Percentiles rank a stretch among this genome's conserved stretches.
Evolutionary conservation across 257 asterid genomes (phyloP).

Genomic region (Nicotiana noctiflora): DNA sequence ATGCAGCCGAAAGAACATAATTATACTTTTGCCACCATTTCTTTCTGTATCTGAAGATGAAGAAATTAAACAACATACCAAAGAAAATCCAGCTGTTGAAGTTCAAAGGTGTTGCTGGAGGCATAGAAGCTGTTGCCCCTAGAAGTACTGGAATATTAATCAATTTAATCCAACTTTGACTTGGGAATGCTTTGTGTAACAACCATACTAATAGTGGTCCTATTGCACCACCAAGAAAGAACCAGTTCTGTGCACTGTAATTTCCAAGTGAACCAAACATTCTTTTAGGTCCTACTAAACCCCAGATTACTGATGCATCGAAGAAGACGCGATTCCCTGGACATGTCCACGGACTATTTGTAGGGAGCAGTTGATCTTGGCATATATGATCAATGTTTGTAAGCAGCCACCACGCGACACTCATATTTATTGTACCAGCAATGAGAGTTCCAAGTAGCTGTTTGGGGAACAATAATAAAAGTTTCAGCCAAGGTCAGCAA

Average conservation of each 20-base stretch:
- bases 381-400: constrained; percentile 3
- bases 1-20: too few relatives aligned
- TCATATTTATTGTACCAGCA: constrained; percentile 11
- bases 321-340: constrained; percentile 9
- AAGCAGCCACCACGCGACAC: constrained; percentile 3
- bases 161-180: constrained; percentile 9
- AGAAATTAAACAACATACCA: not conserved
- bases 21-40: too few relatives aligned
- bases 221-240: constrained; percentile 4
- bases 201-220: not conserved
- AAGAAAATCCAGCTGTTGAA: constrained; percentile 9
- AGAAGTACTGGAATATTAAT: constrained; percentile 3
- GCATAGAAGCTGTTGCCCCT: constrained; percentile 9
- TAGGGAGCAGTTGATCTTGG: not conserved
- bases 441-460: constrained; percentile 5
- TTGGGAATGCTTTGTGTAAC: constrained; percentile 2
- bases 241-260: not conserved
- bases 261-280: constrained; percentile 3
- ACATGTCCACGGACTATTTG: constrained; percentile 9
- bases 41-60: not conserved
- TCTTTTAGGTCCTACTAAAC: constrained; percentile 15
- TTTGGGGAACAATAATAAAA: not conserved
- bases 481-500: not conserved
- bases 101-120: constrained; percentile 14
- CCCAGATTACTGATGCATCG: constrained; percentile 15